Evolutionary conservation across 176 grass and related monocot genomes (phyloP).

Genomic region (Leersia perrieri): DNA sequence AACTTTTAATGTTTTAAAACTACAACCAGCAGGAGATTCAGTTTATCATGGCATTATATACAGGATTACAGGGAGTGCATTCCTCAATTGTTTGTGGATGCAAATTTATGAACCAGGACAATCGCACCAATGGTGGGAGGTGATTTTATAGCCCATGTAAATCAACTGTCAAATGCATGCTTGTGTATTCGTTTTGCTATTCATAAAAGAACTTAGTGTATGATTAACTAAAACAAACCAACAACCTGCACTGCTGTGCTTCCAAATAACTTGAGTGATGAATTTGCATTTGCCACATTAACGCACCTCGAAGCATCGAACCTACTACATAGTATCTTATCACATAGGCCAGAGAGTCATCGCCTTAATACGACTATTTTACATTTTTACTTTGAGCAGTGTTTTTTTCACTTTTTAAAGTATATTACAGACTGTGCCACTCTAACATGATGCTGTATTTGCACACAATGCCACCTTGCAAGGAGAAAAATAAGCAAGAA

Average conservation of each 20-base stretch:
- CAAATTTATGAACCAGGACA: neutral
- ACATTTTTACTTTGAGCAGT: neutral
- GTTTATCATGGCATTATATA: neutral
- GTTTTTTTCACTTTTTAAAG: neutral
- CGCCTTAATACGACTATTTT: too few relatives aligned
- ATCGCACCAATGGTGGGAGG: neutral
- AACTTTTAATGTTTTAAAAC: neutral
- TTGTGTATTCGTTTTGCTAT: neutral
- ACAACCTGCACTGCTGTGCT: neutral
- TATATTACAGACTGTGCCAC: neutral
- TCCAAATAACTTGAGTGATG: neutral
- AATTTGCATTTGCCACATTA: neutral
- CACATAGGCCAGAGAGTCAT: too few relatives aligned
- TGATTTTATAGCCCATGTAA: neutral
- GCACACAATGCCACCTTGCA: neutral
- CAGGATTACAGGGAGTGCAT: neutral
- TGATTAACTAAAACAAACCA: neutral
- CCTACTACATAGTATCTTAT: too few relatives aligned
- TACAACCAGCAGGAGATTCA: neutral
- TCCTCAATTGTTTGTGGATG: neutral
- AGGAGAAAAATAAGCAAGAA: neutral
- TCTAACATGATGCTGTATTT: neutral
- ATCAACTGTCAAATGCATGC: neutral
- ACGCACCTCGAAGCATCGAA: too few relatives aligned
- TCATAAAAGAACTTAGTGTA: neutral